phyloP scores from a whole-genome alignment of 352 stramenopile genomes.

The Pythium pyrilobum region DNA sequence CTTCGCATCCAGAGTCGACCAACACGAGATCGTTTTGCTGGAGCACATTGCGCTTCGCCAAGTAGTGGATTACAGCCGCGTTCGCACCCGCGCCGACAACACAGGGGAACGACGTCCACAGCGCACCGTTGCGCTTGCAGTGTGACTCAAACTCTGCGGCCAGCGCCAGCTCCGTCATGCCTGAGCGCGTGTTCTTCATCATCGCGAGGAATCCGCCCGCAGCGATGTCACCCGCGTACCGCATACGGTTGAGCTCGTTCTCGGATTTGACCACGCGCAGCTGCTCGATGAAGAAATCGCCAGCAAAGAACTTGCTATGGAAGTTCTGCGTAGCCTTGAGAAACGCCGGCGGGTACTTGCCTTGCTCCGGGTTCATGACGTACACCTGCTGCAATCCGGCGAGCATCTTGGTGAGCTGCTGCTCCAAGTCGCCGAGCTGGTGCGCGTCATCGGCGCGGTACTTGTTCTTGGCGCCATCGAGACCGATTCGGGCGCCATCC shows the following conservation, averaged over 20 bases:
- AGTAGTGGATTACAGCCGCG: conserved; percentile 81
- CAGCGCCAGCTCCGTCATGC: conserved; percentile 71
- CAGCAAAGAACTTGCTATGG: conserved; percentile 67
- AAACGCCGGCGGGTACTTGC: conserved; percentile 47
- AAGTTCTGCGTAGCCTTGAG: conserved; percentile 52
- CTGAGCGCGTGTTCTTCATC: conserved; percentile 57
- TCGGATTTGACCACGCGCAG: conserved; percentile 71
- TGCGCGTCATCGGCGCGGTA: conserved; percentile 68
- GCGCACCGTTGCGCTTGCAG: conserved; percentile 66
- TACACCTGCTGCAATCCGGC: conserved; percentile 58
- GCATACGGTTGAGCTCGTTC: conserved; percentile 70
- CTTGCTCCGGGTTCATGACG: conserved; percentile 54
- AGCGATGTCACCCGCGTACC: conserved; percentile 64
- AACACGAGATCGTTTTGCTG: conserved; percentile 65
- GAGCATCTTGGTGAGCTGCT: conserved; percentile 48
- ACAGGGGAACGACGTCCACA: conserved; percentile 80
- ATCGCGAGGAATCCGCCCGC: conserved; percentile 65
- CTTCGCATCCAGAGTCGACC: conserved; percentile 80
- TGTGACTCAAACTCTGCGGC: conserved; percentile 64
- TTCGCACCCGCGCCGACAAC: conserved; percentile 76
- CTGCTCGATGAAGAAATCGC: conserved; percentile 70
- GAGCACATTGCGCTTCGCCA: conserved; percentile 65
- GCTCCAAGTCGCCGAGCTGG: conserved; percentile 52
- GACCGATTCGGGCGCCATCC: conserved; percentile 64
- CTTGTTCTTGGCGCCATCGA: conserved; percentile 49